Evolutionary conservation across 345 rosid species (phyloP).

Genomic region (Adansonia digitata): DNA sequence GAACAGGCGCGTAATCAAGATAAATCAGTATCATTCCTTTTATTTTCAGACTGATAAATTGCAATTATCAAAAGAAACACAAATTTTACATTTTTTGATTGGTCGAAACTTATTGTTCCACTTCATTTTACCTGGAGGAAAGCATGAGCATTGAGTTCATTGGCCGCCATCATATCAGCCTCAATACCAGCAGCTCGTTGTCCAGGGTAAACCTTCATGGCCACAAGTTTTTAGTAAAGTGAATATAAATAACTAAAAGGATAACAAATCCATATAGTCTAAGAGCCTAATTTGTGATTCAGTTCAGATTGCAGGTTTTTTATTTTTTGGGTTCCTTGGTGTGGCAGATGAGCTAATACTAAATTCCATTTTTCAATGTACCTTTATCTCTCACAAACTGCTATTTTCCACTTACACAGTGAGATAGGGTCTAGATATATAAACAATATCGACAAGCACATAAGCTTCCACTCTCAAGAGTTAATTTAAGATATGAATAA

Average conservation of each 20-base stretch:
- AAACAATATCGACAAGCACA: not conserved
- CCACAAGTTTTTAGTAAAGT: constrained; percentile 11
- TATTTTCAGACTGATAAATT: not conserved
- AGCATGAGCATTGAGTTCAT: constrained; percentile 81
- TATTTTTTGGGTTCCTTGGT: not conserved
- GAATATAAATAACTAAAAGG: not conserved
- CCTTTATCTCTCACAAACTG: not conserved
- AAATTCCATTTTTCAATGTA: not conserved
- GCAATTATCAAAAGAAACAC: not conserved
- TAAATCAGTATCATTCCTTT: constrained; percentile 5
- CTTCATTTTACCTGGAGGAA: constrained; percentile 66
- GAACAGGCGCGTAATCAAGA: constrained; percentile 14
- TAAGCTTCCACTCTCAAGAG: not conserved
- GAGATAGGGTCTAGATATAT: not conserved
- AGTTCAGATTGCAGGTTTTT: not conserved
- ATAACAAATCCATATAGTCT: not conserved
- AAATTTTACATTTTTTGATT: not conserved
- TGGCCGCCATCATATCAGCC: constrained; percentile 98
- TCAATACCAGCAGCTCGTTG: constrained; percentile 70
- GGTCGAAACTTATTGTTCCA: not conserved
- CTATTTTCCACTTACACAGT: not conserved
- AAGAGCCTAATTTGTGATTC: not conserved
- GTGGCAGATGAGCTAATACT: not conserved
- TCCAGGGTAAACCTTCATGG: constrained; percentile 87
- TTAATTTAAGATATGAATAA: not conserved